A percentile compares a stretch with the other conserved stretches of the same genome.
phyloP scores from a whole-genome alignment of 2,329 filamentous ascomycete species.

The Cercospora sp. region DNA sequence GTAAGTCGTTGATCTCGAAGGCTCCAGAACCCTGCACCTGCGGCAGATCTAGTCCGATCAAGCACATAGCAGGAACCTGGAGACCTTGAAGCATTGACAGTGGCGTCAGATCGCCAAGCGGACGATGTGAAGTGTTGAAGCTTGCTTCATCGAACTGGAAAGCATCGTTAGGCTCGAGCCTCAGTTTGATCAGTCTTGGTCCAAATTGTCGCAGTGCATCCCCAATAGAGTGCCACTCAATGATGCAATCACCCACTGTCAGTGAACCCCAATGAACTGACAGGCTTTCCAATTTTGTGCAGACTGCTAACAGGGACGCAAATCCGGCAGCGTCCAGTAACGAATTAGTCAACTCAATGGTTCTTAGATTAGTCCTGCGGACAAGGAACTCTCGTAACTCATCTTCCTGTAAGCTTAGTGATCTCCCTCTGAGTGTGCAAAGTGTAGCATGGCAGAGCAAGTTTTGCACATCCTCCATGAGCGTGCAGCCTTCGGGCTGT shows the following conservation, averaged over 20 bases:
- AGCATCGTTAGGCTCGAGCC: conserved; percentile 9
- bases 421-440: neutral
- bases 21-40: neutral
- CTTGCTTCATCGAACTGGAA: neutral
- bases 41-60: conserved; percentile 1
- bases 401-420: conserved; percentile 6
- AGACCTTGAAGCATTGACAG: conserved; percentile 12
- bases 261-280: conserved; percentile 11
- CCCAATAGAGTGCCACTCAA: conserved; percentile 9
- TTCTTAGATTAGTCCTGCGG: neutral
- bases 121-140: neutral
- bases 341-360: conserved; percentile 7
- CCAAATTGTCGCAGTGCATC: conserved; percentile 9
- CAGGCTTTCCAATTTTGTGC: conserved; percentile 1
- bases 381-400: neutral
- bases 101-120: conserved; percentile 8
- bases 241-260: conserved; percentile 9
- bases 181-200: neutral
- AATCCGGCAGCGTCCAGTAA: conserved; percentile 13
- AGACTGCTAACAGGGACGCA: neutral
- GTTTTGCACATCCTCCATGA: neutral
- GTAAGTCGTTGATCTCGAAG: neutral
- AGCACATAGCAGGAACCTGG: neutral
- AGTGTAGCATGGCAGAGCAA: conserved; percentile 1
- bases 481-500: neutral